Conservation (phyloP, 768 basidiomycete species). For the Cytidiella melzeri region DNA sequence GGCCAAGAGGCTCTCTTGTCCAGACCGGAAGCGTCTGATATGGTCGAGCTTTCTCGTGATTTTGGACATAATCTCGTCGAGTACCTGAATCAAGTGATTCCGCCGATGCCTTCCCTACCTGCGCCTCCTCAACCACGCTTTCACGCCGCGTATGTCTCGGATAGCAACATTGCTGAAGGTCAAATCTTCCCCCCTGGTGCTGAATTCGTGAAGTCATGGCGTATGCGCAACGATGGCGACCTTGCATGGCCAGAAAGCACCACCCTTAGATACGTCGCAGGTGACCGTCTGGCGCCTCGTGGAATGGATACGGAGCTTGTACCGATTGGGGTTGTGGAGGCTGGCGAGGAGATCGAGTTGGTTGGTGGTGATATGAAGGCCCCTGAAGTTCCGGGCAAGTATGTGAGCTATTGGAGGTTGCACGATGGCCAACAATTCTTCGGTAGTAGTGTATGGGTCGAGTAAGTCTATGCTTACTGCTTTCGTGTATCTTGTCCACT, state of each 20-base stretch:
- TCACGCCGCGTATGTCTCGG: slow-evolving; percentile 53
- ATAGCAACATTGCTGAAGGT: slow-evolving; percentile 70
- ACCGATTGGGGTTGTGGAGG: slow-evolving; percentile 48
- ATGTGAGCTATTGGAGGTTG: slow-evolving; percentile 74
- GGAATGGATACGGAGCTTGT: slow-evolving; percentile 27
- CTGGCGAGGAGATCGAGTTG: slow-evolving; percentile 56
- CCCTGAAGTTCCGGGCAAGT: slow-evolving; percentile 66
- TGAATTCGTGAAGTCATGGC: slow-evolving; percentile 83
- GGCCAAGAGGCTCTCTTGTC: slow-evolving; percentile 21
- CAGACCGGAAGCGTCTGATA: slow-evolving; percentile 13
- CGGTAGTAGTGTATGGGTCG: slow-evolving; percentile 73
- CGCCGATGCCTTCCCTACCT: not conserved
- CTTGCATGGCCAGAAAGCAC: slow-evolving; percentile 65
- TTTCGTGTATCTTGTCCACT: not conserved
- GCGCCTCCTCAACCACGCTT: slow-evolving; percentile 22
- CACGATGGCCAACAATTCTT: slow-evolving; percentile 55
- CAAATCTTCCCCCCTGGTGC: slow-evolving; percentile 77
- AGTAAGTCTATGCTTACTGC: slow-evolving; percentile 41
- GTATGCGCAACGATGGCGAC: slow-evolving; percentile 58
- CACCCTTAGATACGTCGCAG: slow-evolving; percentile 64
- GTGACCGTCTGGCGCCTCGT: slow-evolving; percentile 48
- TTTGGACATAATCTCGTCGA: slow-evolving; percentile 4
- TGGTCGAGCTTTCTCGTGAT: slow-evolving; percentile 5
- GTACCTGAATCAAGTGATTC: slow-evolving; percentile 2
- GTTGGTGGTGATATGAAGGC: slow-evolving; percentile 78